A percentile compares a stretch with the other conserved stretches of the same genome.
Evolutionary conservation across 805 yeast species (phyloP).

Genomic region (Tetrapisispora iriomotensis): DNA sequence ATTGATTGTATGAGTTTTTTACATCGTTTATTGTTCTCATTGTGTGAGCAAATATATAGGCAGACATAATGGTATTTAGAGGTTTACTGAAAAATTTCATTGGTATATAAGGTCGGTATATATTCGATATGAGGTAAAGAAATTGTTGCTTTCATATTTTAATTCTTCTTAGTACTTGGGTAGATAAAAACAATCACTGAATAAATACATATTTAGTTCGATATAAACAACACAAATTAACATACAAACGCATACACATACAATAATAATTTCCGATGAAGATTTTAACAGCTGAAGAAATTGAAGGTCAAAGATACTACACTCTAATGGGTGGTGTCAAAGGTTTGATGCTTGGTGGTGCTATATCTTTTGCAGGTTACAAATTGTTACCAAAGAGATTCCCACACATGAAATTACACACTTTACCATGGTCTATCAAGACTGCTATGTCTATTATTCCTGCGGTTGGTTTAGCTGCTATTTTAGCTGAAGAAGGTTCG

Average conservation of each 20-base stretch:
- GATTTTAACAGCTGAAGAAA: slow-evolving; percentile 55
- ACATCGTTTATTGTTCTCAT: no score
- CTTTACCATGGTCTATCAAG: slow-evolving; percentile 45
- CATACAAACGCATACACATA: slow-evolving; percentile 9
- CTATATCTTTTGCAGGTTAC: slow-evolving; percentile 45
- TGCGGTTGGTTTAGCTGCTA: slow-evolving; percentile 49
- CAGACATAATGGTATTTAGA: no score
- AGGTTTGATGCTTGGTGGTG: slow-evolving; percentile 49
- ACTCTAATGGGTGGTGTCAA: slow-evolving; percentile 51
- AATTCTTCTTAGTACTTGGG: no score
- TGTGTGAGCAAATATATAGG: no score
- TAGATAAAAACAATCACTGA: no score
- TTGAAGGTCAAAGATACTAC: slow-evolving; percentile 51
- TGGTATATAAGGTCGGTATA: no score
- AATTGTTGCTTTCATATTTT: no score
- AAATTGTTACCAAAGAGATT: slow-evolving; percentile 39
- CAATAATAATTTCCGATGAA: slow-evolving; percentile 46
- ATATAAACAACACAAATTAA: background rate
- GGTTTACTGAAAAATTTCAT: no score
- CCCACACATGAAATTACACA: slow-evolving; percentile 34
- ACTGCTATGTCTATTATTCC: slow-evolving; percentile 65
- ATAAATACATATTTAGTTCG: background rate
- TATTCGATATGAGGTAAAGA: no score
- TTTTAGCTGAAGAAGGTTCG: slow-evolving; percentile 65
- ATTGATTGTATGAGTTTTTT: no score